Base-by-base conservation (phyloP, 2,329 filamentous ascomycete genomes). In the Aspergillus sp. region DNA sequence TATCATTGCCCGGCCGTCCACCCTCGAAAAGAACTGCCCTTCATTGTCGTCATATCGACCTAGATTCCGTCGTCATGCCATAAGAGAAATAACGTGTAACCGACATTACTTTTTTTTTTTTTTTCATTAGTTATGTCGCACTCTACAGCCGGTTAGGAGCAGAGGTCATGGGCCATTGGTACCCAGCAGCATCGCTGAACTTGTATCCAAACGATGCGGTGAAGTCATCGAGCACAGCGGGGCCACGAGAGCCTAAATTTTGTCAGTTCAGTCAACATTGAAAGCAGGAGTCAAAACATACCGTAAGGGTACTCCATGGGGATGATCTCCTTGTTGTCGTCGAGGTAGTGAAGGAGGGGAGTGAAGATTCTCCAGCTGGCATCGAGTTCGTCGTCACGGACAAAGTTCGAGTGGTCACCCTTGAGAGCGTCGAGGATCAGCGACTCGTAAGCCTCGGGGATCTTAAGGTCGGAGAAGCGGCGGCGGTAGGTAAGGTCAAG, bases 301-400 rank as follows among this genome's bases (percentile, higher is more conserved):
- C 93, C 93, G 68, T 98, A 98, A 58, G 94, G 91, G 75, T 98
- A 98, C 67, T 96, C 91, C 93, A 98, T 98, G 22, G 93, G 93
- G 51, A 95, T 88, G 58, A 98, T 97, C 75, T 98, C 93, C 80
- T 95, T 95, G 80, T 97, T 96, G 68, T 96, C 90, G 57, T 98
- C 94, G 10, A 98, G 83, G 74, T 98, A 98, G 78, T 98, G 91
- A 54, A 98, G 80, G 33, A 98, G 84, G 59, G 93, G 93, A 2
- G 90, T 95, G 74, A 98, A 98, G 72, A 98, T 94, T 71, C 90
- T 89, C 93, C 93, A 98, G 75, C 87, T 93, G 51, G 93, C 90
- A 64, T 98, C 93, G 25, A 98, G 81, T 76, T 98, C 93, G 66
- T 95, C 90, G 61, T 95, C 90, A 75, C 90, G 85, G 55, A 95